Base-by-base conservation (phyloP, 2,329 filamentous ascomycete species). In the Calonectria leucothoes region DNA sequence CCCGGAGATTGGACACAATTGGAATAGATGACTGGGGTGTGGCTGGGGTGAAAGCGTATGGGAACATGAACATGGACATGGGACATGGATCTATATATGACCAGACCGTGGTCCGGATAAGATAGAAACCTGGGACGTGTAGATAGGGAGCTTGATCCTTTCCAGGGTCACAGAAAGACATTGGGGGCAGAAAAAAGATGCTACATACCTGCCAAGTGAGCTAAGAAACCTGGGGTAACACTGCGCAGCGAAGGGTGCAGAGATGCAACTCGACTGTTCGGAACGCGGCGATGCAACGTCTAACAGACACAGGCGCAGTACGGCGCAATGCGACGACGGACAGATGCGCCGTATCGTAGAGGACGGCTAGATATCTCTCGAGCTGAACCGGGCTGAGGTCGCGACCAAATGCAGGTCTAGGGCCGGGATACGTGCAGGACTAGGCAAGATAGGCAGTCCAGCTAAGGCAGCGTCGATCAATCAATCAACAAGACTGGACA, bases 281-380 rank as follows among this genome's bases (percentile, higher is more conserved):
- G 69, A 70, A 71, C 33, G 66, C 66, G 59, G 74, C 75, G 76
- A 74, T 69, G 70, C 69, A 79, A 73, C 61, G 75, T 57, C 55
- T 52, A 79, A 71, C 63, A 73, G 35, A 74, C 48, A 65, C 37
- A 65, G 59, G 61, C 72, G 72, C 69, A 74, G 66, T 66, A 72
- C 69, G 73, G 74, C 75, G 77, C 71, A 73, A 79, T 79, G 78
- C 76, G 72, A 79, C 73, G 27, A 74, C 64, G 69, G 73, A 70
- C 65, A 73, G 72, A 69, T 70, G 73, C 66, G 63, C 77, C 68
- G 72, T 76, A 80, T 80, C 71, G 65, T 76, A 70, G 73, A 73
- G 76, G 49, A 69, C 70, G 66, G 70, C 35, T 69, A 68, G 66
- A 55, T 68, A 69, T 64, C 63, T 61, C 48, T 66, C 35, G 48